Evolutionary conservation across 1,284 basidiomycete species (phyloP).

Genomic region (Rhodotorula sp.): DNA sequence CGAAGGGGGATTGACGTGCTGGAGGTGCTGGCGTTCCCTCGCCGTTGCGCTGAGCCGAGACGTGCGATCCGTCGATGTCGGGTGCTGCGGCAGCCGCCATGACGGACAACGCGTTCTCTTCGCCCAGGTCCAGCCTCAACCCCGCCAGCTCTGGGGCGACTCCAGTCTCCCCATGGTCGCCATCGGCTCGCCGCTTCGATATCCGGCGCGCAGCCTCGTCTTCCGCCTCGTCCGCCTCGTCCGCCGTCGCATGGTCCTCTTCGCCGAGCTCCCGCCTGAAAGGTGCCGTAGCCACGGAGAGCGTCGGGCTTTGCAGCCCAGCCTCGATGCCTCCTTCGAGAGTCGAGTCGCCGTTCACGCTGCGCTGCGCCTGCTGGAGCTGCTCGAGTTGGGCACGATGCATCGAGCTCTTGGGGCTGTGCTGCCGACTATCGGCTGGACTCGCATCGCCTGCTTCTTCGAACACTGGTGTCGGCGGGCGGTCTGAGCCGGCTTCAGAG

Average conservation of each 20-base stretch:
- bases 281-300: slow-evolving; percentile 61
- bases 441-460: not conserved
- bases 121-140: slow-evolving; percentile 14
- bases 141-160: not conserved
- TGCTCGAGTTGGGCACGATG: not conserved
- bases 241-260: slow-evolving; percentile 62
- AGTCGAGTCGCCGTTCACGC: not conserved
- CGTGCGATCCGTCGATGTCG: not conserved
- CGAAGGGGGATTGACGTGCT: slow-evolving; percentile 49
- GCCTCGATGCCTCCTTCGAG: not conserved
- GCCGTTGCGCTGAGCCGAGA: not conserved
- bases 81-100: too few relatives aligned
- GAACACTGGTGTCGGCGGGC: not conserved
- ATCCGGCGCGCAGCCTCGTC: not conserved
- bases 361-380: slow-evolving; percentile 50
- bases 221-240: slow-evolving; percentile 43
- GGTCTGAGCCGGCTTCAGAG: not conserved
- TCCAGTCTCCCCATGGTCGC: slow-evolving; percentile 3
- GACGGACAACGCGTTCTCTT: too few relatives aligned
- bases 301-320: slow-evolving; percentile 56
- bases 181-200: not conserved
- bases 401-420: slow-evolving; percentile 1
- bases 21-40: not conserved
- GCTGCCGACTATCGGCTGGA: not conserved
- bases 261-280: slow-evolving; percentile 76